Conservation (phyloP, 768 basidiomycete species). For the Boletus reticulatus region DNA sequence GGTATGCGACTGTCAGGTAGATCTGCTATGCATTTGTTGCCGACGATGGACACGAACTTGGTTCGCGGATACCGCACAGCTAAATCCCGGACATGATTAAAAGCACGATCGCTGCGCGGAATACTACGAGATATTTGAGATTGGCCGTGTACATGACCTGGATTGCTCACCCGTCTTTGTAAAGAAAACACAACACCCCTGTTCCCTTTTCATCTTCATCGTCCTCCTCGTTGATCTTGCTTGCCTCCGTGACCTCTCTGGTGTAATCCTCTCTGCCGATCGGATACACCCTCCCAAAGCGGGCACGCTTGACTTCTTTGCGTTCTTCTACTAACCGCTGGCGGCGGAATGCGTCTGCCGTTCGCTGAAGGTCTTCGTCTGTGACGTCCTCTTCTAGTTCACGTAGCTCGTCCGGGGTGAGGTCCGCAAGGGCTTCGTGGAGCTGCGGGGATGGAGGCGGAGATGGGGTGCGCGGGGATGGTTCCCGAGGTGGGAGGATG, state of each 20-base stretch:
- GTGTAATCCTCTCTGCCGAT: constrained; percentile 94
- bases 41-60: constrained; percentile 95
- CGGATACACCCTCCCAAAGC: constrained; percentile 84
- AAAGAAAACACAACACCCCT: constrained; percentile 91
- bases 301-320: constrained; percentile 53
- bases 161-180: constrained; percentile 84
- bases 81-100: constrained; percentile 63
- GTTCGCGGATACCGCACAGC: constrained; percentile 85
- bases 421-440: constrained; percentile 62
- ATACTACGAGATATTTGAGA: constrained; percentile 47
- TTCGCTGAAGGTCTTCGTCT: constrained; percentile 74
- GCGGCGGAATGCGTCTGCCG: constrained; percentile 63
- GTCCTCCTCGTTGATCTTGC: constrained; percentile 62
- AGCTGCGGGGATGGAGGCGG: constrained; percentile 76
- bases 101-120: constrained; percentile 75
- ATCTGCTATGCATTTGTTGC: constrained; percentile 94
- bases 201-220: constrained; percentile 74
- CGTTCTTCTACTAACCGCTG: constrained; percentile 65
- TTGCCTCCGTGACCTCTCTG: constrained; percentile 92
- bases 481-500: constrained; percentile 75
- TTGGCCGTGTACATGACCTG: background rate
- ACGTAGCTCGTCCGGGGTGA: constrained; percentile 59
- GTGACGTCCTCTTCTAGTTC: constrained; percentile 70
- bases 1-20: constrained; percentile 89
- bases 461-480: constrained; percentile 73